phyloP scores from a whole-genome alignment of 148 eudicot genomes.

The Cornus florida region DNA sequence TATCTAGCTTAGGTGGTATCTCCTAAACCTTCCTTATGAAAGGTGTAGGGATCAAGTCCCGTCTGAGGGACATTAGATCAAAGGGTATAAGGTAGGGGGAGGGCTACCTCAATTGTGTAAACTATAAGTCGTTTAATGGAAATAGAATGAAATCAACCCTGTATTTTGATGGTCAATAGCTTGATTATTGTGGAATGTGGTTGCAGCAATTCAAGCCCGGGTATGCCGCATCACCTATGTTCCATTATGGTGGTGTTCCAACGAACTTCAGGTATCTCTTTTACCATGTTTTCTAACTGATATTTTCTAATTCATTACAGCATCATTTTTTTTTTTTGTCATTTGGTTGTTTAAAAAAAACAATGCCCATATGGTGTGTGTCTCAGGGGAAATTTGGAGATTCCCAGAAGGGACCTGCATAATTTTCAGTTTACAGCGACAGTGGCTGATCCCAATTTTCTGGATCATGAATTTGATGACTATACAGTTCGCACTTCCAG shows the following conservation, averaged over 20 bases:
- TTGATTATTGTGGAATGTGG: no score
- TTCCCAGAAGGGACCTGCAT: constrained; percentile 38
- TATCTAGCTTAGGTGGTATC: no score
- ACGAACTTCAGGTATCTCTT: background rate
- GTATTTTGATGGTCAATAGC: background rate
- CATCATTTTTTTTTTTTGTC: background rate
- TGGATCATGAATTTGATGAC: constrained; percentile 48
- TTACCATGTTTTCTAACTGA: no score
- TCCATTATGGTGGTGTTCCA: background rate
- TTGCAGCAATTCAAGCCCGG: background rate
- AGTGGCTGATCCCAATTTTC: constrained; percentile 34
- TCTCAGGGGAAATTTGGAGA: constrained; percentile 70
- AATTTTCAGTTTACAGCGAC: constrained; percentile 33
- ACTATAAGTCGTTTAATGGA: no score
- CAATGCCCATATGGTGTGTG: constrained; percentile 5
- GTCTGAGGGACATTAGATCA: no score
- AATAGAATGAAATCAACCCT: no score
- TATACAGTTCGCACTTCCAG: constrained; percentile 35
- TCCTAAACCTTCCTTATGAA: no score
- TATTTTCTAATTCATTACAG: background rate
- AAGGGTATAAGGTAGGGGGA: no score
- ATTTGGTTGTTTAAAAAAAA: no score
- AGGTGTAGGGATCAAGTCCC: no score
- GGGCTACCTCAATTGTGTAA: no score
- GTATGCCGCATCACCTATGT: background rate